These are phyloP conservation scores for Lolium rigidum DNA, from an alignment of 176 grass and related monocot species.

Conservation along the genomic window DNA sequence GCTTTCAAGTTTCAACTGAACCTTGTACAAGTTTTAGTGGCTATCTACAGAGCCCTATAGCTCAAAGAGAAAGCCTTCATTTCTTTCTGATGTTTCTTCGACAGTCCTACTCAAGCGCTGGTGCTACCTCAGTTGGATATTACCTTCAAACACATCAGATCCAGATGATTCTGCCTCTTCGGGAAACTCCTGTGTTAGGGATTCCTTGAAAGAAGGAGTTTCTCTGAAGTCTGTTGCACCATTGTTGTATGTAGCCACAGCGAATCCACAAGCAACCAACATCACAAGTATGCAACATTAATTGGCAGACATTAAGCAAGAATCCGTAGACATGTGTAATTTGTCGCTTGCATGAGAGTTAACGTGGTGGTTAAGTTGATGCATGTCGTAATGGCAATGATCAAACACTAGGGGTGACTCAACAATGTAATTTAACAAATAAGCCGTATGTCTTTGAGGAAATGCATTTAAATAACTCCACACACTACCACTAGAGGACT, in stretches of 20 bases:
- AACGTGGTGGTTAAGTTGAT: background rate
- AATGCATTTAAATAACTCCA: too few relatives aligned
- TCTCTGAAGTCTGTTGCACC: slow-evolving; percentile 91
- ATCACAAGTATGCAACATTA: slow-evolving; percentile 43
- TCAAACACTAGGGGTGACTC: too few relatives aligned
- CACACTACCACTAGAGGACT: background rate
- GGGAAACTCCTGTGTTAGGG: slow-evolving; percentile 73
- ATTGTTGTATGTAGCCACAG: slow-evolving; percentile 86
- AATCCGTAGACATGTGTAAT: background rate
- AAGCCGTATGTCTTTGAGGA: too few relatives aligned
- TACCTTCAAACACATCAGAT: slow-evolving; percentile 92
- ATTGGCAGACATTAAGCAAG: background rate
- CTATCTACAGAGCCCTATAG: slow-evolving; percentile 17
- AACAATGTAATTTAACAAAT: too few relatives aligned
- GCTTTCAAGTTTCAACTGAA: slow-evolving; percentile 22
- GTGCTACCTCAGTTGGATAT: slow-evolving; percentile 96
- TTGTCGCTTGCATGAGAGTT: background rate
- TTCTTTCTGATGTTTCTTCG: background rate
- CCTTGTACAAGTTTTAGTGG: slow-evolving; percentile 27
- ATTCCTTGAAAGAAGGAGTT: slow-evolving; percentile 90
- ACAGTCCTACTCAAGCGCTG: slow-evolving; percentile 68
- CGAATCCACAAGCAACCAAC: slow-evolving; percentile 87
- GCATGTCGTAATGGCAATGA: too few relatives aligned
- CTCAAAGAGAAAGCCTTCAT: slow-evolving; percentile 25
- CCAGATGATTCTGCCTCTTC: slow-evolving; percentile 84